Conservation (phyloP, 345 rosid species). For the Lenwebbia sp. region DNA sequence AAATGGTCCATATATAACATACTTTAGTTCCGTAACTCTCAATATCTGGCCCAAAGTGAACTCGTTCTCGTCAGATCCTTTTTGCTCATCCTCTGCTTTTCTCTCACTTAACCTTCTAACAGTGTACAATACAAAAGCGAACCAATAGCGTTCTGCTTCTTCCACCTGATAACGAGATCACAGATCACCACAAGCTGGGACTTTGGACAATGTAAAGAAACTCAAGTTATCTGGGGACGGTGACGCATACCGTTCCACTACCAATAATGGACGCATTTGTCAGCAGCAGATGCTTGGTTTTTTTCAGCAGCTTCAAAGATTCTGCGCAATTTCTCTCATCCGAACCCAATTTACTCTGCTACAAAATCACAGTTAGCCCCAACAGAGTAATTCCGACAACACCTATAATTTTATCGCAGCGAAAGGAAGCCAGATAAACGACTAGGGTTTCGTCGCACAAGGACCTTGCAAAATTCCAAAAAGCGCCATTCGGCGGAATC, state of each 20-base stretch:
- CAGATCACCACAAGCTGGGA: neutral
- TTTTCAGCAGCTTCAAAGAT: constrained; percentile 51
- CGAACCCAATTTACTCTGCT: constrained; percentile 48
- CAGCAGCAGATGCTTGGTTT: constrained; percentile 52
- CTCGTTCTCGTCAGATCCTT: constrained; percentile 25
- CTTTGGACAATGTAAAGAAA: neutral
- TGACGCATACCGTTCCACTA: neutral
- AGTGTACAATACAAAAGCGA: constrained; percentile 62
- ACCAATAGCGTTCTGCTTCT: constrained; percentile 85
- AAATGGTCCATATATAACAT: constrained; percentile 8
- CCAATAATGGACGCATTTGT: constrained; percentile 11
- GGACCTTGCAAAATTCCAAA: constrained; percentile 38
- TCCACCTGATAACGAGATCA: constrained; percentile 35
- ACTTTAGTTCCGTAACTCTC: constrained; percentile 68
- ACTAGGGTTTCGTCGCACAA: neutral
- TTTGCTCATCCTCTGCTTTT: constrained; percentile 16
- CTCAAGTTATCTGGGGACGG: neutral
- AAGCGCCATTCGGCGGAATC: constrained; percentile 29
- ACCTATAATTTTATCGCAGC: neutral
- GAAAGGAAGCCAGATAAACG: neutral
- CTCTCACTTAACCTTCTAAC: constrained; percentile 48
- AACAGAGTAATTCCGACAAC: neutral
- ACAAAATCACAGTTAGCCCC: neutral
- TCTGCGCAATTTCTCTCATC: constrained; percentile 36
- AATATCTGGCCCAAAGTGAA: constrained; percentile 64